Conservation (phyloP, 2,329 filamentous ascomycete species). For the Xylaria sp. region DNA sequence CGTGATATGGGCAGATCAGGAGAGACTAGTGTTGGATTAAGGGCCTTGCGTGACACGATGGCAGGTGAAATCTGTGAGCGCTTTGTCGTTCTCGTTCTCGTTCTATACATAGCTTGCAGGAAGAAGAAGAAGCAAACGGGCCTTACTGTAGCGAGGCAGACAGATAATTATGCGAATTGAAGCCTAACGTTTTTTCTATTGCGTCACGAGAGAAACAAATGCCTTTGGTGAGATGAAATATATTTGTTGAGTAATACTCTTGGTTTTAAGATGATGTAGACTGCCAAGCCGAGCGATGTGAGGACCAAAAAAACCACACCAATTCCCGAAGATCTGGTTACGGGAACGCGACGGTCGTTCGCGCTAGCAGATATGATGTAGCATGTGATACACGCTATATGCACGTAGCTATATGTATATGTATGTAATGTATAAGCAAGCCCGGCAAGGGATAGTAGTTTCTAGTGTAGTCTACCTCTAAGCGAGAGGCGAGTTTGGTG, state of each 20-base stretch:
- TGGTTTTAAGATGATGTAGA: not conserved
- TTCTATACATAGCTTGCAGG: not conserved
- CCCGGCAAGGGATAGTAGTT: constrained; percentile 6
- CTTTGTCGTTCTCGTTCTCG: constrained; percentile 6
- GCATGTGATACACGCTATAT: not conserved
- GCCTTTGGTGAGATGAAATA: not conserved
- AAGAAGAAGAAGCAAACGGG: constrained; percentile 7
- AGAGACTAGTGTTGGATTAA: constrained; percentile 10
- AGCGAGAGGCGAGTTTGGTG: constrained; percentile 24
- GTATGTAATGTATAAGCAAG: not conserved
- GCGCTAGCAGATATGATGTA: constrained; percentile 17
- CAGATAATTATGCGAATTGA: constrained; percentile 31
- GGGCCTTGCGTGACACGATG: not conserved
- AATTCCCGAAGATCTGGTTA: constrained; percentile 31
- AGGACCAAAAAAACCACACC: not conserved
- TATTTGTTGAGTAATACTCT: not conserved
- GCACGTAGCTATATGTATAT: not conserved
- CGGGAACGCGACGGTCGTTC: constrained; percentile 16
- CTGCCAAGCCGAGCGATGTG: not conserved
- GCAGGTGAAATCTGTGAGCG: not conserved
- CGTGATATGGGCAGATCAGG: constrained; percentile 14
- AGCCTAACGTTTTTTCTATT: constrained; percentile 19
- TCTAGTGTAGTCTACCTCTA: constrained; percentile 2
- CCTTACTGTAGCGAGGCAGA: constrained; percentile 16
- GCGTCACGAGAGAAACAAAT: not conserved